Percentiles rank a stretch among this genome's conserved stretches.
Evolutionary conservation across 176 grass and related monocot species (phyloP).

Genomic region (Eleusine coracana): DNA sequence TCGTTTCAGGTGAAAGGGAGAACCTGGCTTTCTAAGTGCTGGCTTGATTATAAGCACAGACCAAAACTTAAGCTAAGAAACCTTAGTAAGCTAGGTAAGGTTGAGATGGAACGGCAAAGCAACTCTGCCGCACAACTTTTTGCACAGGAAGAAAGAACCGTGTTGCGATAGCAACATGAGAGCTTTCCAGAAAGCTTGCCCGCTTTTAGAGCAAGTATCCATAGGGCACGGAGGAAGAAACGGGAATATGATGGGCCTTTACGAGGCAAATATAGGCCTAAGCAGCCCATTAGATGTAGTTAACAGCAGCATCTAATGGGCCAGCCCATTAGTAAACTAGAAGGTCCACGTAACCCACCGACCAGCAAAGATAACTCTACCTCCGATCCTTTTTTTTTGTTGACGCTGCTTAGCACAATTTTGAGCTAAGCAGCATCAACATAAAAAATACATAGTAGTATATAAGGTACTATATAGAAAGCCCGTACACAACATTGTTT

Average conservation of each 20-base stretch:
- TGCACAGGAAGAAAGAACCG: not conserved
- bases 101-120: not conserved
- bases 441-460: no score
- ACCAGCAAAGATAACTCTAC: no score
- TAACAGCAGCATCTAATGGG: no score
- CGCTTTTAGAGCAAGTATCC: not conserved
- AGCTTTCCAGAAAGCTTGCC: conserved; percentile 18
- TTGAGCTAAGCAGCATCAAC: no score
- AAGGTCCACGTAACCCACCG: no score
- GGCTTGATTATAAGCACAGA: not conserved
- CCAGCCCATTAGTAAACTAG: no score
- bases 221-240: not conserved
- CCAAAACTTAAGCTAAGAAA: not conserved
- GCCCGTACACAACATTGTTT: not conserved
- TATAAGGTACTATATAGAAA: not conserved
- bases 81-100: not conserved
- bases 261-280: not conserved
- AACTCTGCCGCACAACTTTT: not conserved
- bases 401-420: no score
- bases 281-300: not conserved
- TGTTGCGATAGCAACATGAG: conserved; percentile 18
- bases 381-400: no score
- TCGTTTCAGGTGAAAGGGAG: not conserved
- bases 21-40: conserved; percentile 14
- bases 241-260: not conserved